Evolutionary conservation across 2,329 filamentous ascomycete genomes (phyloP).

Genomic region (Colletotrichum godetiae): DNA sequence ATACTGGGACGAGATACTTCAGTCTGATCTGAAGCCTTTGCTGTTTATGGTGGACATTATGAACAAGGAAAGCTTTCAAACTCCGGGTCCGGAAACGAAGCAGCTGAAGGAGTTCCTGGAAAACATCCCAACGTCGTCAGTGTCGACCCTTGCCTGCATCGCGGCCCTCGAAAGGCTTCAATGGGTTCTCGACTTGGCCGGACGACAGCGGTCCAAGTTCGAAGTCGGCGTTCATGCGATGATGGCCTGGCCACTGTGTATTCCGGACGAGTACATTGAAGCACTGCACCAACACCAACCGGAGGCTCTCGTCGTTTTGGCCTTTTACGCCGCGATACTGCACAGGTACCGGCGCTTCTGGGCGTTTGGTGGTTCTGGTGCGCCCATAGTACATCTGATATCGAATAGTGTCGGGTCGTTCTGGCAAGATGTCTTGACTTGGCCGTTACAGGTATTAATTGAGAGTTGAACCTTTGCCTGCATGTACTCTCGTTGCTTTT

Average conservation of each 20-base stretch:
- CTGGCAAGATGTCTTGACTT: slow-evolving; percentile 47
- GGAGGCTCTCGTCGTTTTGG: slow-evolving; percentile 53
- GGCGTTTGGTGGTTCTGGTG: slow-evolving; percentile 47
- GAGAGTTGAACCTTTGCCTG: not conserved
- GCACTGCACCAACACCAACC: slow-evolving; percentile 48
- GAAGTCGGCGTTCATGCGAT: slow-evolving; percentile 38
- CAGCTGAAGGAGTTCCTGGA: not conserved
- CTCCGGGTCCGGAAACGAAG: slow-evolving; percentile 3
- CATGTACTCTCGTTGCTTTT: no score
- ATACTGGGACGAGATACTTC: slow-evolving; percentile 36
- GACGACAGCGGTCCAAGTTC: not conserved
- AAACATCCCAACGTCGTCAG: not conserved
- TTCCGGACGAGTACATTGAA: slow-evolving; percentile 46
- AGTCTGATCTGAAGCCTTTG: slow-evolving; percentile 40
- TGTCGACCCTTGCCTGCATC: slow-evolving; percentile 25
- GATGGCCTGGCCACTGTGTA: slow-evolving; percentile 49
- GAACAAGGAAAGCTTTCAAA: not conserved
- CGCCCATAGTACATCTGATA: slow-evolving; percentile 45
- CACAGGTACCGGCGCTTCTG: slow-evolving; percentile 47
- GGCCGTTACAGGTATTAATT: slow-evolving; percentile 46
- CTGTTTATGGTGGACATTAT: slow-evolving; percentile 32
- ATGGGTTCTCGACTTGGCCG: slow-evolving; percentile 32
- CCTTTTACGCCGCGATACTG: slow-evolving; percentile 55
- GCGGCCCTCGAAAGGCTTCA: slow-evolving; percentile 31
- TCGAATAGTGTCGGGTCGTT: slow-evolving; percentile 46